Percentiles rank a stretch among this genome's conserved stretches.
phyloP scores from a whole-genome alignment of 495 filamentous ascomycete genomes.

The Annulohypoxylon bovei region DNA sequence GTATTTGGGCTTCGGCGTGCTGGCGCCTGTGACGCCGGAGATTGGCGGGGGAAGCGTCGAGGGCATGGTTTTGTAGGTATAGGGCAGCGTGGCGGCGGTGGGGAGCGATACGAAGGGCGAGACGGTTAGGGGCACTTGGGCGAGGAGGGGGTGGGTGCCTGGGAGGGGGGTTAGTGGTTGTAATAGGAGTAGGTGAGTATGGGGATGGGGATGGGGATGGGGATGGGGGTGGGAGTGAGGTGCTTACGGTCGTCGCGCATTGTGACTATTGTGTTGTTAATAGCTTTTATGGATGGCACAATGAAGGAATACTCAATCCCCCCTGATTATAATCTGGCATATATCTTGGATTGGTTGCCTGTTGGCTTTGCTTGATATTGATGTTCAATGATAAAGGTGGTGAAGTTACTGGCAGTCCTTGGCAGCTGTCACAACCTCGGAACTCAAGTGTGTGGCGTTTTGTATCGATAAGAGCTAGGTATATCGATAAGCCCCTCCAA shows the following conservation, averaged over 20 bases:
- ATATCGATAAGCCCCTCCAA: constrained; percentile 29
- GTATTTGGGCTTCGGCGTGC: constrained; percentile 67
- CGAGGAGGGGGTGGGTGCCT: constrained; percentile 88
- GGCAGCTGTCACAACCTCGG: neutral
- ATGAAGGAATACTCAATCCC: neutral
- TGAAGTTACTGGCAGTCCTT: neutral
- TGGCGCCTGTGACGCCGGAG: constrained; percentile 60
- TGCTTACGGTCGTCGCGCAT: constrained; percentile 61
- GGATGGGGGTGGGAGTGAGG: no score
- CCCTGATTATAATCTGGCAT: neutral
- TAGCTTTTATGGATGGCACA: neutral
- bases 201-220: neutral
- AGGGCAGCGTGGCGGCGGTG: constrained; percentile 88
- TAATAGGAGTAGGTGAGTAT: constrained; percentile 17
- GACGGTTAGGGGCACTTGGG: constrained; percentile 90
- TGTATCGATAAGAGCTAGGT: constrained; percentile 18
- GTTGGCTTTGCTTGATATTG: no score
- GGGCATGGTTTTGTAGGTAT: constrained; percentile 90
- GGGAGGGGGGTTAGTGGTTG: constrained; percentile 11
- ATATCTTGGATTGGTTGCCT: neutral
- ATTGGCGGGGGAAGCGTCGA: constrained; percentile 84
- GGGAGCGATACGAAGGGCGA: constrained; percentile 95
- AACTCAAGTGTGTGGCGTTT: neutral
- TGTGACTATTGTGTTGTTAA: constrained; percentile 29
- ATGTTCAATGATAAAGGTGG: neutral